These are phyloP conservation scores for Ailanthus altissimus DNA, from an alignment of 345 rosid species.

Conservation along the genomic window DNA sequence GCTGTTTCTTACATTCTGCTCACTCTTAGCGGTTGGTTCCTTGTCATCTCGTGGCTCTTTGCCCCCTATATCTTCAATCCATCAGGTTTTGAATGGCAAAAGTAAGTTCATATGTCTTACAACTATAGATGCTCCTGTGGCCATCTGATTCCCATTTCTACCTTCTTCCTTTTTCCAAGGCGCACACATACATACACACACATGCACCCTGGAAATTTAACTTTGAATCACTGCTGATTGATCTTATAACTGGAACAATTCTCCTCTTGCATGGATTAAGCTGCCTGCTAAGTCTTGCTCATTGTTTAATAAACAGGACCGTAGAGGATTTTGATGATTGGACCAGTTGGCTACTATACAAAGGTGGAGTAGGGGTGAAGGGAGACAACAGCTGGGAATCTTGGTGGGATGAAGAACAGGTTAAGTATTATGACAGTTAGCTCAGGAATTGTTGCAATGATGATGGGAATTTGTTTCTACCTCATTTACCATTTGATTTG, in stretches of 20 bases:
- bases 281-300: neutral
- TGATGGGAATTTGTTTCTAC: neutral
- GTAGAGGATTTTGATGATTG: slow-evolving; percentile 99
- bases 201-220: too few species aligned
- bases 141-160: neutral
- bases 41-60: slow-evolving; percentile 96
- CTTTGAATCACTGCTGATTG: neutral
- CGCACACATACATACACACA: too few species aligned
- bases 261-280: neutral
- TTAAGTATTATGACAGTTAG: slow-evolving; percentile 24
- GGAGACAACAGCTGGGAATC: slow-evolving; percentile 99
- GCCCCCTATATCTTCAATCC: slow-evolving; percentile 99
- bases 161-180: neutral
- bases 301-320: slow-evolving; percentile 58
- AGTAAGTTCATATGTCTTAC: slow-evolving; percentile 48
- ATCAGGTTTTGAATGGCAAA: slow-evolving; percentile 99
- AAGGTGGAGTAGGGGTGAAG: slow-evolving; percentile 98
- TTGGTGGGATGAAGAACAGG: slow-evolving; percentile 99
- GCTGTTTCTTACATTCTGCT: slow-evolving; percentile 72
- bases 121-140: neutral
- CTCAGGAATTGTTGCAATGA: neutral
- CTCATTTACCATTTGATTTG: neutral
- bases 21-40: slow-evolving; percentile 96
- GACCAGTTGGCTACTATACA: slow-evolving; percentile 95
- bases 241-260: neutral